Evolutionary conservation across 495 filamentous ascomycete species (phyloP), one percentile per base, ranked within the genome.

Genomic region (Stereocaulon alpinum): DNA sequence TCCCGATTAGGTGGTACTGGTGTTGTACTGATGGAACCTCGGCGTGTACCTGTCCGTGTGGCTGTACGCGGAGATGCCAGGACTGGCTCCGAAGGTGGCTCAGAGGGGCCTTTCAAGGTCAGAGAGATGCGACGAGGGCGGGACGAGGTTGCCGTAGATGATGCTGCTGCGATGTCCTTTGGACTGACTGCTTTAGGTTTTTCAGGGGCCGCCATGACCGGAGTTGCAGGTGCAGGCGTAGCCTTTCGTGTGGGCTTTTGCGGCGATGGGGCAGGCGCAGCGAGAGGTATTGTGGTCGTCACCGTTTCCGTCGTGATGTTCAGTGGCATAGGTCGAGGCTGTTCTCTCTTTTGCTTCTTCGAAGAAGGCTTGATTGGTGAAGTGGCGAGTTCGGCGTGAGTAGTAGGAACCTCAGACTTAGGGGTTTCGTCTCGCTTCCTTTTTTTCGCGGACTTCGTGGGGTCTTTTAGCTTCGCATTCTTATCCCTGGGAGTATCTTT

Each of bases 301-400:
- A 48, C 43, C 20, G 61, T 66, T 27, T 54, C 40, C 18, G 65
- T 56, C 32, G 50, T 47, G 18, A 59, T 58, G 53, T 52, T 55
- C 50, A 41, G 68, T 34, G 75, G 77, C 60, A 70, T 72, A 49
- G 74, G 78, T 32, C 77, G 76, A 40, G 73, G 78, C 22, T 74
- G 80, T 68, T 79, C 81, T 7, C 74, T 82, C 63, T 83, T 84
- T 56, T 72, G 80, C 30, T 79, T 77, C 71, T 86, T 86, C n/a
- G 64, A 27, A 57, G 64, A 34, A 55, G 62, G 29, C 63, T 62
- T 61, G 12, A 47, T 41, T 22, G 60, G 43, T 53, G 60, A 59
- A 24, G 20, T 56, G 34, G 45, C 48, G 47, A 24, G 40, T 32
- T 53, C 55, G 40, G 37, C 14, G 15, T 58, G 47, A 40, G 50